These are phyloP conservation scores for Fusarium concolor DNA, from an alignment of 2,329 filamentous ascomycete species.

Conservation along the genomic window DNA sequence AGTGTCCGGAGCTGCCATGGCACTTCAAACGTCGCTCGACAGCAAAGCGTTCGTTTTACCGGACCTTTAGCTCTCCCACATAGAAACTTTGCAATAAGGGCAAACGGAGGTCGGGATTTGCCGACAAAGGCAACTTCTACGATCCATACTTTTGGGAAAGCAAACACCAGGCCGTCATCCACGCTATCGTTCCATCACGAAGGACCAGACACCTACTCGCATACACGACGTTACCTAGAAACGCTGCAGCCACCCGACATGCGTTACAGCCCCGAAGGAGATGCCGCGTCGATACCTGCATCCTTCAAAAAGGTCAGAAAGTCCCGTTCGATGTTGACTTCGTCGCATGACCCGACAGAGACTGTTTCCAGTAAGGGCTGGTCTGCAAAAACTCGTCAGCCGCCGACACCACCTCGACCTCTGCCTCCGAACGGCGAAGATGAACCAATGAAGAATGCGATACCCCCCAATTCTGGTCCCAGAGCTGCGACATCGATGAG, in stretches of 20 bases:
- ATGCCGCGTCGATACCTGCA: constrained; percentile 59
- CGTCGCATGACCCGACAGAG: constrained; percentile 37
- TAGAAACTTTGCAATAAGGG: constrained; percentile 47
- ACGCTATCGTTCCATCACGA: constrained; percentile 26
- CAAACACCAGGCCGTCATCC: constrained; percentile 31
- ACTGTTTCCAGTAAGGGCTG: constrained; percentile 26
- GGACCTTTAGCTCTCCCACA: constrained; percentile 49
- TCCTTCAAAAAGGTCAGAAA: constrained; percentile 64
- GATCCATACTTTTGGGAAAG: constrained; percentile 18
- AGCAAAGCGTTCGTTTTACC: constrained; percentile 69
- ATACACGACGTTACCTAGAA: constrained; percentile 43
- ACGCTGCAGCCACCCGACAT: constrained; percentile 52
- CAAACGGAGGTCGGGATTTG: constrained; percentile 42
- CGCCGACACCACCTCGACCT: constrained; percentile 18
- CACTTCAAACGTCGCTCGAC: constrained; percentile 50
- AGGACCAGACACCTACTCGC: constrained; percentile 20
- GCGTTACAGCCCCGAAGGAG: constrained; percentile 61
- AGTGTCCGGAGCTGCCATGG: constrained; percentile 38
- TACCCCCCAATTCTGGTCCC: constrained; percentile 41
- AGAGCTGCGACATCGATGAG: constrained; percentile 67
- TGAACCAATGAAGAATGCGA: constrained; percentile 29
- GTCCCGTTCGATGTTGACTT: constrained; percentile 65
- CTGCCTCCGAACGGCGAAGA: constrained; percentile 46
- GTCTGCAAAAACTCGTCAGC: constrained; percentile 15
- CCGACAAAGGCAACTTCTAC: constrained; percentile 16